Base-by-base conservation (phyloP, 805 yeast genomes). In the Maudiozyma turicensis region DNA sequence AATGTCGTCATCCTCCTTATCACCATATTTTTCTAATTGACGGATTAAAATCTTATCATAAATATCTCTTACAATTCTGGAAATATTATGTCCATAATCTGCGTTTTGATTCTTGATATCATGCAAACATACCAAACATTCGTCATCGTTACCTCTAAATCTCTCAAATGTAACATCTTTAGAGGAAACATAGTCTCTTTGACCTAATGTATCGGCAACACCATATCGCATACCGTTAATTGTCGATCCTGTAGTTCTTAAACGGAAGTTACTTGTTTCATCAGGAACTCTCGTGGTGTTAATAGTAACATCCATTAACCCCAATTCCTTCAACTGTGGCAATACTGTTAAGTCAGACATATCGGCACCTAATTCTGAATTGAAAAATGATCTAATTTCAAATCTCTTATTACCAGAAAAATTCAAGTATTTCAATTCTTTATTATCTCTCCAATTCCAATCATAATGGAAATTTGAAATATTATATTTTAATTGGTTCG, bases 391-490 rank as follows among this genome's bases (percentile, higher is more conserved):
- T 60, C 82, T 85, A 58, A 93, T 90, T 61, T 93, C 98, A 54
- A 93, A 80, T 54, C 96, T 76, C 61, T 85, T 84, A 63, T 93
- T 93, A 38, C 97, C 97, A 0, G 97, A 88, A 50, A 93, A 82
- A 64, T 91, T 93, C 62, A 93, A 75, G 58, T 84, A 89, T 56
- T 74, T 80, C 65, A 93, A 72, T 40, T 80, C 78, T 48, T 76
- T 72, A 61, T 93, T 93, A 72, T 81, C 82, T 58, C 84, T 82
- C 99, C 99, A 93, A 67, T 88, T 93, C 97, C 98, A 93, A 64
- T 93, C 99, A 61, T 87, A 91, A 13, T 93, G 95, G 77, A 89
- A 86, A 65, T 93, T 93, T 3, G 93, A 84, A 49, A 91, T 88
- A 58, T 93, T 93, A 66, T 93, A 93, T 59, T 89, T 86, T 66